Evolutionary conservation across 768 basidiomycete genomes (phyloP), one percentile per base, ranked within the genome.

Genomic region (Mycena latifolia): DNA sequence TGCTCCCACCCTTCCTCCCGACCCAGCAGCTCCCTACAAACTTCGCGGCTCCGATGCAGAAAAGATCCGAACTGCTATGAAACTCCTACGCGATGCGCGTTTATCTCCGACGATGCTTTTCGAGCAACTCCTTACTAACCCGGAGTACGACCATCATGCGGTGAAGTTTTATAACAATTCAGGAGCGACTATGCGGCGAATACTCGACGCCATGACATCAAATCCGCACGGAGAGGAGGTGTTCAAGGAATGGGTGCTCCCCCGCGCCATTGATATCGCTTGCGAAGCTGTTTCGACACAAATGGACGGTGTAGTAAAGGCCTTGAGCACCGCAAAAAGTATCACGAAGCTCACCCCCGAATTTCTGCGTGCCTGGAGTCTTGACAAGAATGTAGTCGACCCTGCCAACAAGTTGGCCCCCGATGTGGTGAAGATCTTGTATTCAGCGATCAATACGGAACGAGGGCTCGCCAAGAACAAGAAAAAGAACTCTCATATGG

Each of bases 361-460:
- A 41, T 55, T 55, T 24, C 28, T 63, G 2, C 61, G 61, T 4
- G 25, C 45, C 0, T 63, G 61, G 61, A 55, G 14, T n/a, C 37
- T 63, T 1, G n/a, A 62, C 1, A 8, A 55, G 3, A 55, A 22
- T 12, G 54, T 63, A 0, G 54, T 22, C 20, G 2, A 18, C 2
- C 61, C 61, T 2, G 61, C 61, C 2, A 10, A 55, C 18, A 8
- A 10, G 8, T 3, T 37, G 8, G 37, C 37, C 15, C 14, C 37
- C 37, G 37, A 37, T 37, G 10, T 37, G 3, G 37, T 37, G 9
- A 37, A 37, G 37, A 37, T 37, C 15, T 17, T 37, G 15, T 37
- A 10, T 17, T 37, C 37, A 8, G 8, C 37, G 3, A 11, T 37
- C 3, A 37, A 37, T 37, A 37, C 37, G 37, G 10, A 17, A 11